These are phyloP conservation scores for Jacaranda copaia DNA, from an alignment of 257 asterid genomes.

Conservation along the genomic window DNA sequence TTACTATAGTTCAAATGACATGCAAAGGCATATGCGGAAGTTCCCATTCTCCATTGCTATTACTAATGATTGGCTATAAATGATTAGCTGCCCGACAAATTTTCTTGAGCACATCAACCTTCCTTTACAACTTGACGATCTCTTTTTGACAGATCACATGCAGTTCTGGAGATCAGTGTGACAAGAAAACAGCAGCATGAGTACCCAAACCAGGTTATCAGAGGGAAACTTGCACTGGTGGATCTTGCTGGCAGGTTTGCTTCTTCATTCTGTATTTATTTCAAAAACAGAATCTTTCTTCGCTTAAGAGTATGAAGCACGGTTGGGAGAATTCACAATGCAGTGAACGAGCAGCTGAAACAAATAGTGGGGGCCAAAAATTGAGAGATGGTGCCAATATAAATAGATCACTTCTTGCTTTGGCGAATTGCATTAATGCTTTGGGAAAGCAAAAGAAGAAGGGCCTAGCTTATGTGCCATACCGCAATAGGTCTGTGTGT, in stretches of 20 bases:
- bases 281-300: constrained; percentile 26
- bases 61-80: not conserved
- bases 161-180: constrained; percentile 91
- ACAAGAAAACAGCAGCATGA: constrained; percentile 68
- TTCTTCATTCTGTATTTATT: constrained; percentile 35
- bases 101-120: constrained; percentile 32
- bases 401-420: constrained; percentile 92
- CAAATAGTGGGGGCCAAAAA: constrained; percentile 91
- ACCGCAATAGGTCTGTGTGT: constrained; percentile 76
- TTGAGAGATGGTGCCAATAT: constrained; percentile 98
- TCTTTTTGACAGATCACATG: constrained; percentile 78
- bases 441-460: constrained; percentile 94
- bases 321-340: constrained; percentile 40
- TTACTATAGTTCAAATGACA: constrained; percentile 13
- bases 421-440: constrained; percentile 98
- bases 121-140: constrained; percentile 25
- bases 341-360: constrained; percentile 98
- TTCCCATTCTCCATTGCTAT: too few relatives aligned
- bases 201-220: constrained; percentile 79
- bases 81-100: constrained; percentile 6
- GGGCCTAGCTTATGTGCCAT: constrained; percentile 98
- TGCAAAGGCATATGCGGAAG: not conserved
- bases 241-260: constrained; percentile 99
- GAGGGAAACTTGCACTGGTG: constrained; percentile 92
- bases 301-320: constrained; percentile 26